Percentiles rank a stretch among this genome's conserved stretches.
These are phyloP conservation scores for Neurospora sp. DNA, from an alignment of 495 filamentous ascomycete species.

Conservation along the genomic window DNA sequence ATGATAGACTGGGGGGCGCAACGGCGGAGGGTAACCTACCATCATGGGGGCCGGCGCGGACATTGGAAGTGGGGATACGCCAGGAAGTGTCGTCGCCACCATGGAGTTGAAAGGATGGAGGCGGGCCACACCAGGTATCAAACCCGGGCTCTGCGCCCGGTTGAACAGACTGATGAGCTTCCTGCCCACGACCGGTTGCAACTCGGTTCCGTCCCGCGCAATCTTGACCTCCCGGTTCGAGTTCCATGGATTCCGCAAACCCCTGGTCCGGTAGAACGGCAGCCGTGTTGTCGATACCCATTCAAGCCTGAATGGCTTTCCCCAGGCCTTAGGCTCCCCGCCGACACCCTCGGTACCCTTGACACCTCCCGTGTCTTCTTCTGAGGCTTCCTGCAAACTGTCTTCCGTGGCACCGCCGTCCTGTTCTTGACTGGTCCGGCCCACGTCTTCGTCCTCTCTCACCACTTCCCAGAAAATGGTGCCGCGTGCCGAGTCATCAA, in stretches of 20 bases:
- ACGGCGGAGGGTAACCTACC: constrained; percentile 6
- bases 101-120: constrained; percentile 5
- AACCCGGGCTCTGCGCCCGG: constrained; percentile 34
- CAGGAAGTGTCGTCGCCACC: constrained; percentile 1
- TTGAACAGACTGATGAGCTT: constrained; percentile 74
- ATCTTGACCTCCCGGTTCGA: constrained; percentile 95
- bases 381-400: constrained; percentile 14
- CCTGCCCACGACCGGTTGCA: constrained; percentile 75
- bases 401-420: constrained; percentile 25
- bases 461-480: constrained; percentile 98
- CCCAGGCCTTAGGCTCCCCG: constrained; percentile 57
- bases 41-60: constrained; percentile 3
- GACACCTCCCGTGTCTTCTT: constrained; percentile 20
- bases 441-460: constrained; percentile 33
- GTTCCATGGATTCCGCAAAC: constrained; percentile 93
- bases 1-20: not conserved
- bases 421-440: constrained; percentile 27
- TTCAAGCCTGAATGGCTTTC: constrained; percentile 85
- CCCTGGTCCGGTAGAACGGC: constrained; percentile 84
- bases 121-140: constrained; percentile 10
- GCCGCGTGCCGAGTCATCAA: constrained; percentile 84
- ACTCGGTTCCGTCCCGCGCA: constrained; percentile 87
- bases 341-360: constrained; percentile 27
- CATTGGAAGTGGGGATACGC: constrained; percentile 1
- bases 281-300: constrained; percentile 82